Evolutionary conservation across 139 green algal species (phyloP).

Genomic region (Desmodesmus armatus): DNA sequence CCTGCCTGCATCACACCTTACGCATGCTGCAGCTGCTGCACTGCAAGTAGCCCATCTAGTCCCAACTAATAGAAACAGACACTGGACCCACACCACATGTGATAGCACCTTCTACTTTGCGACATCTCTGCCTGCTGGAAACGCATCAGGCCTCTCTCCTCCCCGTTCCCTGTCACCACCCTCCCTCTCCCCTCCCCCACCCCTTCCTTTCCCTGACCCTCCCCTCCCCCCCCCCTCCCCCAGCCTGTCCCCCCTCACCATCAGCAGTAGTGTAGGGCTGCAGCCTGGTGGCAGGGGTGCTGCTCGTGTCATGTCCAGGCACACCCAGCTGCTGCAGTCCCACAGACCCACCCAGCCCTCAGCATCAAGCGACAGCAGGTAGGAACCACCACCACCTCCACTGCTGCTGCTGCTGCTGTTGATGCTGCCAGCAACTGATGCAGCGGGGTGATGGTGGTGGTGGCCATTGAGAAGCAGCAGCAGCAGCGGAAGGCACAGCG

Average conservation of each 20-base stretch:
- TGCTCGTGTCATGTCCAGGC: slow-evolving; percentile 9
- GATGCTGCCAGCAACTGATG: neutral
- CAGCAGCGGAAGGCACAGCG: neutral
- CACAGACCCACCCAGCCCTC: slow-evolving; percentile 40
- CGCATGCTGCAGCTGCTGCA: too few species aligned
- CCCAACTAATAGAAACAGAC: too few species aligned
- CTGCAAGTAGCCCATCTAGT: too few species aligned
- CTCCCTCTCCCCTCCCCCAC: too few species aligned
- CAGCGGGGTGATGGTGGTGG: too few species aligned
- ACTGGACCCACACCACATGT: too few species aligned
- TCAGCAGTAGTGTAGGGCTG: neutral
- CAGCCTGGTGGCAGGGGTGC: slow-evolving; percentile 20
- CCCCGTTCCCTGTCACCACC: too few species aligned
- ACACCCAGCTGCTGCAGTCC: slow-evolving; percentile 28
- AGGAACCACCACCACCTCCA: neutral
- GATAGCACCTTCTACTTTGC: too few species aligned
- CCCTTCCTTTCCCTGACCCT: neutral
- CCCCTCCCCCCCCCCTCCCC: neutral
- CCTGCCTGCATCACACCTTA: too few species aligned
- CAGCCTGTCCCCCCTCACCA: slow-evolving; percentile 23
- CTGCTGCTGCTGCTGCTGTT: neutral
- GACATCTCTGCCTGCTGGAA: too few species aligned
- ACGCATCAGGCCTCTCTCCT: too few species aligned
- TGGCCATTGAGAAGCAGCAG: too few species aligned
- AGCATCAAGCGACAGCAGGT: slow-evolving; percentile 40